Base-by-base conservation (phyloP, 2,329 filamentous ascomycete genomes). In the Diaporthe caulivora region DNA sequence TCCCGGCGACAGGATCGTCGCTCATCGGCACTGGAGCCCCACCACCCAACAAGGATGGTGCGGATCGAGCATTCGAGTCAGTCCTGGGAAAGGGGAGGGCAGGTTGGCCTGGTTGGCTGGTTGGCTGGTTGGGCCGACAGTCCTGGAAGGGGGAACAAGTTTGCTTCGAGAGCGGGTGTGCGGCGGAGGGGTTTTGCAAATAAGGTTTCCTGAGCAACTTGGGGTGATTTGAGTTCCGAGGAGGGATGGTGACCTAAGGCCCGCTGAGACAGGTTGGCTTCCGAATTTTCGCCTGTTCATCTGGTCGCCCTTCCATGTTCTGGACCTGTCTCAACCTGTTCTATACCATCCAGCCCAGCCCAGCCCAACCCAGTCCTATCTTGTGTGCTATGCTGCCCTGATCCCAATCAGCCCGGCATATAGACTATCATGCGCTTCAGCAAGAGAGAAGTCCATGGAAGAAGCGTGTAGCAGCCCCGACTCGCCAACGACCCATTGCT, bases 401-500 rank as follows among this genome's bases (percentile, higher is more conserved):
- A 67, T 67, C 47, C 62, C 9, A 53, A 26, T n/a, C 44, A n/a
- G 62, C 26, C 29, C 29, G 31, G 13, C 62, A 65, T 49, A 51
- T 65, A 51, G 31, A 15, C 44, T 67, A 67, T 40, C 44, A 67
- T 67, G 62, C 47, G 62, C 21, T 67, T 67, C 62, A 53, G 31
- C n/a, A 67, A 29, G 47, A 51, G 62, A 24, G 31, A 67, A 40
- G 62, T 67, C 47, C 62, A 67, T 67, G 62, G 62, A 67, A 67
- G 62, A 40, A 67, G 62, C 62, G 62, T 47, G 65, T 70, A 58
- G 69, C 69, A 51, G 55, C 29, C 69, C 44, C 69, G 55, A 53
- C 69, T 53, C 55, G 58, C 69, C 69, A 71, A 70, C 42, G 62
- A 65, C 62, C 47, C 62, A 67, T 67, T n/a, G 62, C 62, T 40